Evolutionary conservation across 2,329 filamentous ascomycete species (phyloP), one percentile per base, ranked within the genome.

Genomic region (Fusarium torulosum): DNA sequence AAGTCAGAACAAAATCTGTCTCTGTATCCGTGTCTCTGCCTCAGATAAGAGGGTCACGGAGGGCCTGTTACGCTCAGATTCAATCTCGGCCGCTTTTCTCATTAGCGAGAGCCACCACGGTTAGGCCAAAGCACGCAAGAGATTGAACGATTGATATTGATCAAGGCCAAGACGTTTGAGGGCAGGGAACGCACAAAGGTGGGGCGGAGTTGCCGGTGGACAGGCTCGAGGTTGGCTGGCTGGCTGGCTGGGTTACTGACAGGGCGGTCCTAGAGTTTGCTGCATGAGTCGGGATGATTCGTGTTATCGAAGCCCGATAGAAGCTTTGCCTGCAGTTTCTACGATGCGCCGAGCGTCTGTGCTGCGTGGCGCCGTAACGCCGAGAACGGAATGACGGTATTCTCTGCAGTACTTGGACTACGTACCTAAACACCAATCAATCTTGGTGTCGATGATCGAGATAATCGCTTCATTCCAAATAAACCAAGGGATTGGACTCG

Each of bases 241-340:
- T 46, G 33, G 50, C 14, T 46, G 33, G 33, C 14, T 35, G 27
- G 27, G 27, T 63, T 63, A 58, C 61, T 69, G 59, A 59, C 63
- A 66, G 45, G 53, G 53, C 46, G 35, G 37, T n/a, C 43, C 55
- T 63, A 43, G 45, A 47, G 38, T 56, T 66, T 57, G 43, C 62
- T 63, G 65, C 67, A 66, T 57, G 55, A 62, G 61, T 59, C 59
- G 59, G 61, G 60, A 68, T 62, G 69, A 73, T 71, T 74, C 70
- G 70, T 71, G 69, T 51, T 71, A 72, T 74, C 68, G 72, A 74
- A 74, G 70, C 70, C 59, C 58, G 56, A 73, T 74, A 55, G 72
- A 74, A 74, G 72, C 70, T 73, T 72, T 67, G 70, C 55, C 62
- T 59, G 61, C 50, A 64, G 52, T 52, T 65, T 46, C 38, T 58